A percentile compares a stretch with the other conserved stretches of the same genome.
phyloP scores from a whole-genome alignment of 2,329 filamentous ascomycete species.

The Herpotrichia juniperi region DNA sequence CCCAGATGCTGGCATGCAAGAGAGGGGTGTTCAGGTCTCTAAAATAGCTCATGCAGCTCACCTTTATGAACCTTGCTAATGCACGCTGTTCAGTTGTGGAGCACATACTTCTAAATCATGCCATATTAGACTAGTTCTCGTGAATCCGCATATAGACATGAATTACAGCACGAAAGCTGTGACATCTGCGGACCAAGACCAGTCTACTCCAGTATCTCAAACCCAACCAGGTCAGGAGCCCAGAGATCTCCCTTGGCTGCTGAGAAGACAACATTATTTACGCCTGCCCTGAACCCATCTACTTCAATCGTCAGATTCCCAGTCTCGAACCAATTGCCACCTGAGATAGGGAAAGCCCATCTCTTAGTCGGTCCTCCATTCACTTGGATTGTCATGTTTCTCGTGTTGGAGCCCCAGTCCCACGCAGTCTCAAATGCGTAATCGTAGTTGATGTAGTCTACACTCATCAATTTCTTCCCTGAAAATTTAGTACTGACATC shows the following conservation, averaged over 20 bases:
- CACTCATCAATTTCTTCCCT: slow-evolving; percentile 39
- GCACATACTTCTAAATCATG: no score
- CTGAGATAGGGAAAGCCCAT: slow-evolving; percentile 48
- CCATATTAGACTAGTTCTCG: no score
- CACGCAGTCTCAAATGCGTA: slow-evolving; percentile 44
- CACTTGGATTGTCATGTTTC: slow-evolving; percentile 46
- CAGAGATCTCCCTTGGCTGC: slow-evolving; percentile 18
- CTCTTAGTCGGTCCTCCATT: slow-evolving; percentile 43
- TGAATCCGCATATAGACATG: no score
- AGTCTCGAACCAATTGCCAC: slow-evolving; percentile 47
- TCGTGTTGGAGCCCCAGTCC: slow-evolving; percentile 40
- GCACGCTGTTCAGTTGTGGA: no score
- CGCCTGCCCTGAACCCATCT: slow-evolving; percentile 32
- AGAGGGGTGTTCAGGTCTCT: no score
- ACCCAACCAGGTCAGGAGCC: slow-evolving; percentile 38
- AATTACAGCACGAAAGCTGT: no score
- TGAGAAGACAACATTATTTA: slow-evolving; percentile 29
- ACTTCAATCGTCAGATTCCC: slow-evolving; percentile 29
- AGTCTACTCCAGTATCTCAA: slow-evolving; percentile 27
- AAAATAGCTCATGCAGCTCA: no score
- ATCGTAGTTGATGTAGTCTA: slow-evolving; percentile 52
- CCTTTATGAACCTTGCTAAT: no score
- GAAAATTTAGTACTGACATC: slow-evolving; percentile 28
- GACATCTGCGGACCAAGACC: no score
- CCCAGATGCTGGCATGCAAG: no score